Conservation (phyloP, 2,329 filamentous ascomycete genomes). For the Ophiocordyceps robertsii region DNA sequence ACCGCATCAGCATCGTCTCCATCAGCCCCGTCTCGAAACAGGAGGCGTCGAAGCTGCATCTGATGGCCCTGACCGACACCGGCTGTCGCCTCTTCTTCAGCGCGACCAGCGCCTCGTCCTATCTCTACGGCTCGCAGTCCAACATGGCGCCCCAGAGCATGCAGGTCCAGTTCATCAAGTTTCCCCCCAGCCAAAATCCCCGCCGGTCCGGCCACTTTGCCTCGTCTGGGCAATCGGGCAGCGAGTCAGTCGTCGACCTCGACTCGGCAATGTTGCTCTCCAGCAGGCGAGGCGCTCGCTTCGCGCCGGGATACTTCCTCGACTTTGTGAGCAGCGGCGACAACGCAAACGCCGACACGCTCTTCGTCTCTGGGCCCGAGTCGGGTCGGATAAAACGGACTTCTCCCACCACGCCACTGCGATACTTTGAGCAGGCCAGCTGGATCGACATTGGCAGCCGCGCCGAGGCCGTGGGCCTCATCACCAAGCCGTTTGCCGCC, state of each 20-base stretch:
- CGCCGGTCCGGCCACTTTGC: constrained; percentile 15
- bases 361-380: constrained; percentile 83
- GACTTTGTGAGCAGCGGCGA: constrained; percentile 60
- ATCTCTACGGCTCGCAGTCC: constrained; percentile 46
- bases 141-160: constrained; percentile 74
- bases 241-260: constrained; percentile 29
- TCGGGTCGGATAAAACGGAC: constrained; percentile 66
- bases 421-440: constrained; percentile 66
- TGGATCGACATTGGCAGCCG: constrained; percentile 64
- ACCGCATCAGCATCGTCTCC: constrained; percentile 61
- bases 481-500: constrained; percentile 60
- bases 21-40: constrained; percentile 71
- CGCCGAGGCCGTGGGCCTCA: constrained; percentile 66
- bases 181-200: constrained; percentile 48
- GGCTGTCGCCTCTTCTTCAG: constrained; percentile 89
- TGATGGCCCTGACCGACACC: constrained; percentile 82
- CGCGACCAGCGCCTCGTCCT: constrained; percentile 64
- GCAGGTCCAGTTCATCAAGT: constrained; percentile 95
- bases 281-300: constrained; percentile 44
- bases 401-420: constrained; percentile 35
- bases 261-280: constrained; percentile 33
- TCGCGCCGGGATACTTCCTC: constrained; percentile 82
- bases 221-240: constrained; percentile 8
- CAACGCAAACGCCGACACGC: constrained; percentile 45
- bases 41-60: constrained; percentile 71